A percentile compares a stretch with the other conserved stretches of the same genome.
Conservation (phyloP, 1,284 basidiomycete genomes). For the Moesziomyces sp. region DNA sequence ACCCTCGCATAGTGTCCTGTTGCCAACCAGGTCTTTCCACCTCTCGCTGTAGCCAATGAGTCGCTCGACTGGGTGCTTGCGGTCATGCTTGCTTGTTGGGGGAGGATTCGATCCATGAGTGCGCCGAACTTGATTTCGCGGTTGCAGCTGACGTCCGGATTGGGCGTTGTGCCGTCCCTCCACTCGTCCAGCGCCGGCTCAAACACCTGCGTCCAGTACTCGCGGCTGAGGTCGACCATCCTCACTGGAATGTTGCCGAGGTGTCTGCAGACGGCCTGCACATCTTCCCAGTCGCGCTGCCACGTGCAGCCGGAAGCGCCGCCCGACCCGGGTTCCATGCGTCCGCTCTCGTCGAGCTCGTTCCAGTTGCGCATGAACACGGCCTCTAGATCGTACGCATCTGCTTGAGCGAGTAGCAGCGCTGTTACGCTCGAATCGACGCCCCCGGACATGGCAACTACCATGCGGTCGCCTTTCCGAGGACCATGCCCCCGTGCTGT, state of each 20-base stretch:
- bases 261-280: constrained; percentile 79
- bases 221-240: constrained; percentile 51
- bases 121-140: constrained; percentile 93
- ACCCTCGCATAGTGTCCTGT: constrained; percentile 88
- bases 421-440: constrained; percentile 80
- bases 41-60: neutral
- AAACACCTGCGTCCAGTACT: constrained; percentile 64
- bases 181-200: constrained; percentile 60
- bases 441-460: constrained; percentile 93
- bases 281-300: constrained; percentile 94
- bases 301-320: constrained; percentile 80
- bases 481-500: constrained; percentile 12
- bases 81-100: neutral
- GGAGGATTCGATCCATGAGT: constrained; percentile 73
- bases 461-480: constrained; percentile 72
- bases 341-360: constrained; percentile 73
- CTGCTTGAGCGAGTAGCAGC: constrained; percentile 46
- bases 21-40: constrained; percentile 73
- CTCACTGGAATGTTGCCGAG: constrained; percentile 74
- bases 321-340: constrained; percentile 67
- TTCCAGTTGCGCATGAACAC: constrained; percentile 96
- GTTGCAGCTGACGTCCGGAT: constrained; percentile 95
- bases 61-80: neutral
- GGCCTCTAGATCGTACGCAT: constrained; percentile 77
- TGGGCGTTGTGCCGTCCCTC: constrained; percentile 74